phyloP scores from a whole-genome alignment of 2,329 filamentous ascomycete species.

The Cucurbitaria berberidis region DNA sequence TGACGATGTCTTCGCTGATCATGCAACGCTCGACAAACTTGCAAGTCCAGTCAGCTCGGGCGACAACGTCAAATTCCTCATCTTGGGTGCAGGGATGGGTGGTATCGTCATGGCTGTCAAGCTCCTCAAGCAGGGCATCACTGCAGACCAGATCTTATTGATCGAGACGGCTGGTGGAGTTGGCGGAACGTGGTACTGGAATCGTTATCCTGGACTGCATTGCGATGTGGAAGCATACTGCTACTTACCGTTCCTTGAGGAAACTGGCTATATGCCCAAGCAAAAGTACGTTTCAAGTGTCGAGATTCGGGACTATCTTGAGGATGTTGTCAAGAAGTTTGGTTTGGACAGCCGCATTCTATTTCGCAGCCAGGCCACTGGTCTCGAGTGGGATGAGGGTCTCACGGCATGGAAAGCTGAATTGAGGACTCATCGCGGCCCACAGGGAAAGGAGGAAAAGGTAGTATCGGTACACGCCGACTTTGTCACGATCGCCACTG shows the following conservation, averaged over 20 bases:
- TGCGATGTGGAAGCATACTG: conserved; percentile 66
- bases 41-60: conserved; percentile 9
- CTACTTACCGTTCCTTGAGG: conserved; percentile 66
- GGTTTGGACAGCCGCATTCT: conserved; percentile 48
- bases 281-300: conserved; percentile 52
- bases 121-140: conserved; percentile 45
- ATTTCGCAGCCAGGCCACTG: conserved; percentile 48
- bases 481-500: conserved; percentile 48
- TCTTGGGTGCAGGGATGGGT: conserved; percentile 51
- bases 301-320: conserved; percentile 55
- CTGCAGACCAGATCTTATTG: conserved; percentile 44
- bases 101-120: conserved; percentile 50
- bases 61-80: conserved; percentile 31
- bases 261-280: conserved; percentile 63
- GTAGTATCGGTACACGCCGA: conserved; percentile 33
- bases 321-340: conserved; percentile 30
- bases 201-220: conserved; percentile 51
- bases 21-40: conserved; percentile 17
- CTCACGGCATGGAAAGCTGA: conserved; percentile 41
- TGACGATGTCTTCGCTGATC: conserved; percentile 21
- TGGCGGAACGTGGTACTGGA: conserved; percentile 56
- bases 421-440: conserved; percentile 20
- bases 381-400: conserved; percentile 56
- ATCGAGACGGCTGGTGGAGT: conserved; percentile 54
- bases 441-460: conserved; percentile 19